Percentiles rank a stretch among this genome's conserved stretches.
Conservation (phyloP, 1,139 yeast species). For the Hanseniaspora sp. region DNA sequence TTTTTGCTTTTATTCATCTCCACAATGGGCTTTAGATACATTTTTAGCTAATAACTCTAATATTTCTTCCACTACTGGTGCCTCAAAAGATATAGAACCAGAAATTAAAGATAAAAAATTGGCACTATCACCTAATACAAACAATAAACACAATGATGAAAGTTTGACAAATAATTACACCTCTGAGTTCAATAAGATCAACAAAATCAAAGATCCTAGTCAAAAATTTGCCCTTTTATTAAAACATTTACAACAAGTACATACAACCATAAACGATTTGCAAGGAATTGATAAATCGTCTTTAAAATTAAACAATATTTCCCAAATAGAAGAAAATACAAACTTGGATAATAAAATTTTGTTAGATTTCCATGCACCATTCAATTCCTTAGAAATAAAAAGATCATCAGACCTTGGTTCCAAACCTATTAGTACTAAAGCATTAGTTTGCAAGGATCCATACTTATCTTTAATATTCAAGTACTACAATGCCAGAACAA, state of each 20-base stretch:
- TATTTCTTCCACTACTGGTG: background rate
- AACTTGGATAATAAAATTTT: background rate
- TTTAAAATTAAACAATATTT: background rate
- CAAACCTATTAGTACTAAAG: slow-evolving; percentile 14
- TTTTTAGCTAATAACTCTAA: background rate
- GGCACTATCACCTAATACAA: background rate
- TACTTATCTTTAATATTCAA: slow-evolving; percentile 10
- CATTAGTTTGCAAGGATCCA: slow-evolving; percentile 12
- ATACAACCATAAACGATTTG: background rate
- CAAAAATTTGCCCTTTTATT: background rate
- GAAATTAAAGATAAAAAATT: background rate
- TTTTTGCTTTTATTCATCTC: slow-evolving; percentile 16
- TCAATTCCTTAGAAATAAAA: slow-evolving; percentile 15
- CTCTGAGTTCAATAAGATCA: background rate
- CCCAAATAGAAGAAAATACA: background rate
- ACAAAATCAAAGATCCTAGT: background rate
- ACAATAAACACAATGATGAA: background rate
- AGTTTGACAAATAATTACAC: background rate
- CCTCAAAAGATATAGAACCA: background rate
- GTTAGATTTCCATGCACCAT: slow-evolving; percentile 8
- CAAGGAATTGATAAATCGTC: background rate
- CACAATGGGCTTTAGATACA: slow-evolving; percentile 16
- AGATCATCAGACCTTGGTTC: slow-evolving; percentile 15
- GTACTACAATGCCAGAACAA: slow-evolving; percentile 14
- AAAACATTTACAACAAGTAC: background rate